Evolutionary conservation across 371 early-diverging fungal species (phyloP).

Genomic region (Sporodiniella umbellata): DNA sequence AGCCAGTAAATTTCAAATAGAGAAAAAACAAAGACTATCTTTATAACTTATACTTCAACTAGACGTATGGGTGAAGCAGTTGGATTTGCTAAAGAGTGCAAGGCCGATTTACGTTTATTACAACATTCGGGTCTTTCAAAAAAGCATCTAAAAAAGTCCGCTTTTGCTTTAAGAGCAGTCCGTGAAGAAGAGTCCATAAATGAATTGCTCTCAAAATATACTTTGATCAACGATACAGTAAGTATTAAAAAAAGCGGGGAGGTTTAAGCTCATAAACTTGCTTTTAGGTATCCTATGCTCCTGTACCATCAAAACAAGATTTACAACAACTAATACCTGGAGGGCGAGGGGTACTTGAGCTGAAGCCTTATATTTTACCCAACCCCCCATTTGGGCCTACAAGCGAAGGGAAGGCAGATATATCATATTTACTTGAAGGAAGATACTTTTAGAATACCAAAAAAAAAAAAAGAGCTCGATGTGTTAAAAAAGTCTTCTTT

Average conservation of each 20-base stretch:
- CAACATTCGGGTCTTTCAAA: slow-evolving; percentile 51
- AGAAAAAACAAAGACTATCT: background rate
- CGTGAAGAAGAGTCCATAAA: slow-evolving; percentile 52
- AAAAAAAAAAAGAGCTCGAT: too few species aligned
- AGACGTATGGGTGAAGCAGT: slow-evolving; percentile 63
- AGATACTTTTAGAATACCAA: slow-evolving; percentile 29
- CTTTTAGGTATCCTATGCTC: slow-evolving; percentile 48
- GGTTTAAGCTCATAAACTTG: background rate
- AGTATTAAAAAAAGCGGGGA: background rate
- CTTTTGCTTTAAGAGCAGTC: slow-evolving; percentile 47
- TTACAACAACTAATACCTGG: slow-evolving; percentile 55
- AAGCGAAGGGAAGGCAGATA: slow-evolving; percentile 9
- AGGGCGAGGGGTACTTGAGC: slow-evolving; percentile 51
- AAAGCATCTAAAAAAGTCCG: slow-evolving; percentile 35
- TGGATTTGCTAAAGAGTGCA: slow-evolving; percentile 56
- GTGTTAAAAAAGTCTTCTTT: too few species aligned
- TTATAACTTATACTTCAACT: background rate
- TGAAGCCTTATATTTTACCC: slow-evolving; percentile 50
- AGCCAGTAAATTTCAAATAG: slow-evolving; percentile 42
- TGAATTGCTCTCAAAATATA: slow-evolving; percentile 42
- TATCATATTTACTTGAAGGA: slow-evolving; percentile 22
- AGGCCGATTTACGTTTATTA: slow-evolving; percentile 47
- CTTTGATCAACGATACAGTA: slow-evolving; percentile 61
- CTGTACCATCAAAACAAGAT: slow-evolving; percentile 49
- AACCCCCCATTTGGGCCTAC: slow-evolving; percentile 50